Percentiles rank a stretch among this genome's conserved stretches.
phyloP scores from a whole-genome alignment of 495 filamentous ascomycete genomes.

The Xylaria bambusicola region DNA sequence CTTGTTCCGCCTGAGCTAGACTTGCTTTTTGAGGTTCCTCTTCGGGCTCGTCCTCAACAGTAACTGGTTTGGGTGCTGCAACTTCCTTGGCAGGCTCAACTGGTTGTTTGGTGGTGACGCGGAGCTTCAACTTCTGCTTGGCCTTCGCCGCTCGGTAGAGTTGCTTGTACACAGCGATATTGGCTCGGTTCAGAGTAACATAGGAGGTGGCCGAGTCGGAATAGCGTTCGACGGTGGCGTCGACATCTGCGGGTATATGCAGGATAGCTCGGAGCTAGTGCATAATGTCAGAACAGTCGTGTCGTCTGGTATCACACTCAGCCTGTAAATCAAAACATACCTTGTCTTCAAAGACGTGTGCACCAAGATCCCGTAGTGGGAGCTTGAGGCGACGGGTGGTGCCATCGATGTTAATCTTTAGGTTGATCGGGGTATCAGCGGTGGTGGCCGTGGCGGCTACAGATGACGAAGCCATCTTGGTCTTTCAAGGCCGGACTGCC shows the following conservation, averaged over 20 bases:
- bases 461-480: conserved; percentile 32
- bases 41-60: conserved; percentile 45
- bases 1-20: neutral
- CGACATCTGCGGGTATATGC: conserved; percentile 63
- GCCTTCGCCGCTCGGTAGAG: conserved; percentile 96
- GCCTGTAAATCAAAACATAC: too few relatives aligned
- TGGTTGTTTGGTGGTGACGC: conserved; percentile 55
- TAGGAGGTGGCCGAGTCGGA: conserved; percentile 88
- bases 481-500: conserved; percentile 1
- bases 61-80: conserved; percentile 41
- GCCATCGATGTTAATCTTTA: conserved; percentile 75
- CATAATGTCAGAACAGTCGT: neutral
- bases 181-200: conserved; percentile 74
- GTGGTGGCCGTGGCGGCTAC: conserved; percentile 3
- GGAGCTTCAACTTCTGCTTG: conserved; percentile 94
- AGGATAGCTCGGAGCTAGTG: conserved; percentile 75
- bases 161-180: conserved; percentile 89
- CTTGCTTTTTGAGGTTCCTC: conserved; percentile 3
- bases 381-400: conserved; percentile 83
- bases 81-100: conserved; percentile 26
- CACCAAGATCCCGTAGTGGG: conserved; percentile 79
- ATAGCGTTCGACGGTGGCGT: conserved; percentile 86
- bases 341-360: conserved; percentile 76
- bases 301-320: too few relatives aligned
- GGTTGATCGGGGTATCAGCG: conserved; percentile 73